A percentile compares a stretch with the other conserved stretches of the same genome.
These are phyloP conservation scores for Colletotrichum simmondsii DNA, from an alignment of 2,329 filamentous ascomycete genomes.

Conservation along the genomic window DNA sequence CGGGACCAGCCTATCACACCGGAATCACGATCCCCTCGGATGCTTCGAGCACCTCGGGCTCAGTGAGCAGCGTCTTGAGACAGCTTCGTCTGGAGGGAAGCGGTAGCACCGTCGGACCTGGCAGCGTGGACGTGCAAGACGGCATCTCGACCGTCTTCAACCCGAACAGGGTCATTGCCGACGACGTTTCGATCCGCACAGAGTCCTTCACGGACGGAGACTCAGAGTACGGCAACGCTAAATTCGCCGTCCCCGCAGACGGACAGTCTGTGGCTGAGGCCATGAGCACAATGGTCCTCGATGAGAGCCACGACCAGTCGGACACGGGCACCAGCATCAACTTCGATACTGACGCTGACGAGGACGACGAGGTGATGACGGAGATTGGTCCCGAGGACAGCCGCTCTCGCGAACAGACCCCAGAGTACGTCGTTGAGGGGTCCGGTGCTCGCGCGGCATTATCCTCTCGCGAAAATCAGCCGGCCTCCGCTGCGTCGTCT, in stretches of 20 bases:
- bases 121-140: conserved; percentile 50
- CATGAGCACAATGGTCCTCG: conserved; percentile 12
- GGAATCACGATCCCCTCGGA: conserved; percentile 50
- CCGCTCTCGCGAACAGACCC: conserved; percentile 13
- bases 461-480: not conserved
- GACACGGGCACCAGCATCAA: conserved; percentile 3
- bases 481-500: not conserved
- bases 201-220: conserved; percentile 48
- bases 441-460: not conserved
- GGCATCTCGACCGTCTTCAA: conserved; percentile 50
- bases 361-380: conserved; percentile 23
- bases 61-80: conserved; percentile 48
- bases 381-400: conserved; percentile 26
- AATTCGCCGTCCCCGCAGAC: conserved; percentile 45
- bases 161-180: conserved; percentile 45
- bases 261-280: conserved; percentile 40
- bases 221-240: conserved; percentile 48
- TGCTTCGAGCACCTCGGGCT: conserved; percentile 46
- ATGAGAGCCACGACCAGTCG: conserved; percentile 15
- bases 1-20: conserved; percentile 59
- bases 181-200: conserved; percentile 45
- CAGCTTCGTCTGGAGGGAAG: conserved; percentile 44
- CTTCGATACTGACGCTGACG: conserved; percentile 3
- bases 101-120: conserved; percentile 46
- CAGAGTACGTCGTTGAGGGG: conserved; percentile 1